These are phyloP conservation scores for Allomyces arbusculus DNA, from an alignment of 192 early-diverging fungal species.

Conservation along the genomic window DNA sequence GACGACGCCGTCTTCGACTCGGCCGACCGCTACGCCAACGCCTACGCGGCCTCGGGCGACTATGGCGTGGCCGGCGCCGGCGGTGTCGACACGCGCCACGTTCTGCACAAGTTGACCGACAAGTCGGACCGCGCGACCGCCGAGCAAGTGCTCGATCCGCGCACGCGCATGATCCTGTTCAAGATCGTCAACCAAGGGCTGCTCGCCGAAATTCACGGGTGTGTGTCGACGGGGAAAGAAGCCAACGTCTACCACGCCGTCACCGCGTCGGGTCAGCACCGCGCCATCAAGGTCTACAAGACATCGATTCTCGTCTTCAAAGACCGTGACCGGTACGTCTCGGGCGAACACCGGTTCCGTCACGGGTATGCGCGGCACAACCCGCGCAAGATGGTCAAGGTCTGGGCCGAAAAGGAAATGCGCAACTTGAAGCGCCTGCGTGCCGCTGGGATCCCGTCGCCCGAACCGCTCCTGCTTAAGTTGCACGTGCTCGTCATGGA, in stretches of 20 bases:
- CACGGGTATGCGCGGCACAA: conserved; percentile 86
- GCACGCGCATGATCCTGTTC: conserved; percentile 90
- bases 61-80: not conserved
- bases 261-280: conserved; percentile 58
- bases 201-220: conserved; percentile 88
- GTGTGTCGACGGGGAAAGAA: conserved; percentile 94
- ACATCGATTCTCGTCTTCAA: conserved; percentile 96
- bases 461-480: conserved; percentile 62
- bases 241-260: conserved; percentile 96
- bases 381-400: conserved; percentile 93
- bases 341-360: conserved; percentile 84
- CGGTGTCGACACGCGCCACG: not conserved
- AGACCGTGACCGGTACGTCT: conserved; percentile 92
- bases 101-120: conserved; percentile 21
- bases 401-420: conserved; percentile 99
- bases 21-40: too few relatives aligned
- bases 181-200: conserved; percentile 78
- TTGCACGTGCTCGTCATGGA: conserved; percentile 93
- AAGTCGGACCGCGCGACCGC: conserved; percentile 88
- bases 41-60: not conserved
- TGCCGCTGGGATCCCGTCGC: conserved; percentile 67
- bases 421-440: conserved; percentile 83
- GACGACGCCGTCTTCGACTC: too few relatives aligned
- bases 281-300: conserved; percentile 95
- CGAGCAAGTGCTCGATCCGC: conserved; percentile 94